Percentiles rank a stretch among this genome's conserved stretches.
phyloP scores from a whole-genome alignment of 2,329 filamentous ascomycete species.

The Emericellopsis atlantica region DNA sequence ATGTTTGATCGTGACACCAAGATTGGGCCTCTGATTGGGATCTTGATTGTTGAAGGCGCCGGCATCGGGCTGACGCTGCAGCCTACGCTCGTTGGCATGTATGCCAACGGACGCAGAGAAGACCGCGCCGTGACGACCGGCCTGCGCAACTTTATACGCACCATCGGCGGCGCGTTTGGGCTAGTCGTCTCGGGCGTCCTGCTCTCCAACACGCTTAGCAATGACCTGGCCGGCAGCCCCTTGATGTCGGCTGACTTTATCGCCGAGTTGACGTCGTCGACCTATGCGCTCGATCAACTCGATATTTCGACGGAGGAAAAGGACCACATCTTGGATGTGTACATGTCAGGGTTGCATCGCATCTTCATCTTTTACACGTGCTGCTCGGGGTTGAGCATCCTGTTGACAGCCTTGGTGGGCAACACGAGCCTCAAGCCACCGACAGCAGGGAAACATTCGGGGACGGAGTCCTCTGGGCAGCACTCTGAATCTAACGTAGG shows the following conservation, averaged over 20 bases:
- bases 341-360: slow-evolving; percentile 15
- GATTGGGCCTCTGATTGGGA: slow-evolving; percentile 13
- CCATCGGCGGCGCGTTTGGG: slow-evolving; percentile 14
- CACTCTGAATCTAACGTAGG: too few species aligned
- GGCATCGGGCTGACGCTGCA: slow-evolving; percentile 22
- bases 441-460: slow-evolving; percentile 1
- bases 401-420: slow-evolving; percentile 8
- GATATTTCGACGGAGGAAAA: slow-evolving; percentile 6
- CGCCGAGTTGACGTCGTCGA: slow-evolving; percentile 11
- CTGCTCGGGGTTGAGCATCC: slow-evolving; percentile 6
- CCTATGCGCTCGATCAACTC: slow-evolving; percentile 8
- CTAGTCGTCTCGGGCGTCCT: slow-evolving; percentile 10
- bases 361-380: slow-evolving; percentile 12
- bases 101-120: slow-evolving; percentile 20
- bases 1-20: slow-evolving; percentile 11
- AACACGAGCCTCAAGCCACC: slow-evolving; percentile 8
- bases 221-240: neutral
- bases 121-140: slow-evolving; percentile 23
- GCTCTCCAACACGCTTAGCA: slow-evolving; percentile 6
- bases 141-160: slow-evolving; percentile 23
- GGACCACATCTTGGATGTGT: slow-evolving; percentile 10
- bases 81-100: slow-evolving; percentile 21
- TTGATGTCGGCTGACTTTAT: slow-evolving; percentile 8
- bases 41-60: slow-evolving; percentile 18
- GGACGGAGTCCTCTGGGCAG: neutral